These are phyloP conservation scores for Vaccinium corymbosum DNA, from an alignment of 148 eudicot genomes.

Conservation along the genomic window DNA sequence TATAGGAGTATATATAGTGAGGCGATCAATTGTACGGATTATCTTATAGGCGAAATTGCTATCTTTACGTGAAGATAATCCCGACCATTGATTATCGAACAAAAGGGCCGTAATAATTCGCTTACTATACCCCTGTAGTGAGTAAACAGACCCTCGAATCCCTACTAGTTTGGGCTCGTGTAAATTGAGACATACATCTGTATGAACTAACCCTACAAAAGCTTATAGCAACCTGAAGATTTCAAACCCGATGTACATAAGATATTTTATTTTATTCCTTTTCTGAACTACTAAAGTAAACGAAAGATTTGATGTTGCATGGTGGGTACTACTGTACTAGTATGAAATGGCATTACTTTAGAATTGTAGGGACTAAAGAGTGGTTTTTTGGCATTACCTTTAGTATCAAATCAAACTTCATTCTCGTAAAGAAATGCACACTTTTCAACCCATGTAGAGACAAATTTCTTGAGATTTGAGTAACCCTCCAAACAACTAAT, in stretches of 20 bases:
- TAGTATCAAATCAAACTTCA: neutral
- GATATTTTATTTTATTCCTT: too few species aligned
- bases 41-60: too few species aligned
- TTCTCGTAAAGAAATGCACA: neutral
- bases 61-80: too few species aligned
- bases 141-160: too few species aligned
- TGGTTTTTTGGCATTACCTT: too few species aligned
- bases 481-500: neutral
- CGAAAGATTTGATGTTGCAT: neutral
- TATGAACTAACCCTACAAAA: neutral
- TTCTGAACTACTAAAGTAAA: neutral
- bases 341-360: neutral
- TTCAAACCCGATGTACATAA: neutral
- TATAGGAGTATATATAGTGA: too few species aligned
- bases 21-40: too few species aligned
- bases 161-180: neutral
- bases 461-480: neutral
- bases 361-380: neutral
- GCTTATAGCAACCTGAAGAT: neutral
- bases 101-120: too few species aligned
- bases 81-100: too few species aligned
- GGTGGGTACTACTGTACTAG: neutral
- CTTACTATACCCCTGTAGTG: too few species aligned
- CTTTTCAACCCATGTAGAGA: neutral
- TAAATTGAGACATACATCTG: neutral